A percentile compares a stretch with the other conserved stretches of the same genome.
Evolutionary conservation across 2,329 filamentous ascomycete species (phyloP).

Genomic region (Colletotrichum eleusines): DNA sequence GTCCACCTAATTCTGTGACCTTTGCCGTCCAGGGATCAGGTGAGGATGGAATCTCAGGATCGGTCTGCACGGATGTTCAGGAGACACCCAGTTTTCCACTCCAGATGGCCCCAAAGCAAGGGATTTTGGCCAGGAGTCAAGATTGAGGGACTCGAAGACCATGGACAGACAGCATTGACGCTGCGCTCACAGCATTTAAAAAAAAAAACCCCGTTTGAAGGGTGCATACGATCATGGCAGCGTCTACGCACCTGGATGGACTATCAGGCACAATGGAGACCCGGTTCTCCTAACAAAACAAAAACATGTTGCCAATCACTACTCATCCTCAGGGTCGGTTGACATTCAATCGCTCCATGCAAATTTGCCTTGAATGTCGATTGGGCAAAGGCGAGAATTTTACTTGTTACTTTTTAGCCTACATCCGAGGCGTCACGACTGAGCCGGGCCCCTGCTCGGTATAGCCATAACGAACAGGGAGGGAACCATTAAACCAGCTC

Average conservation of each 20-base stretch:
- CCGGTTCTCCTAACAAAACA: background rate
- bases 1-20: slow-evolving; percentile 1
- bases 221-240: background rate
- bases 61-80: background rate
- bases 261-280: background rate
- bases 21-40: background rate
- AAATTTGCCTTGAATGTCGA: background rate
- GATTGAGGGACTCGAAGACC: background rate
- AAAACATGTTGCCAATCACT: background rate
- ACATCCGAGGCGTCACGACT: background rate
- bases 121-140: background rate
- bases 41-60: background rate
- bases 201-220: background rate
- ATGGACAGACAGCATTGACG: background rate
- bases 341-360: background rate
- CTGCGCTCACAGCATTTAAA: background rate
- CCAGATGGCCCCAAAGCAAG: background rate
- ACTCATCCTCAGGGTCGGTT: background rate
- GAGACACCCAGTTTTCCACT: slow-evolving; percentile 3
- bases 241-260: background rate
- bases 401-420: background rate
- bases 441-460: slow-evolving; percentile 12
- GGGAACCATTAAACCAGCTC: slow-evolving; percentile 15
- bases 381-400: background rate
- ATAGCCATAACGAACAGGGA: slow-evolving; percentile 24